A percentile compares a stretch with the other conserved stretches of the same genome.
These are phyloP conservation scores for Solanum chilense DNA, from an alignment of 257 asterid genomes.

Conservation along the genomic window DNA sequence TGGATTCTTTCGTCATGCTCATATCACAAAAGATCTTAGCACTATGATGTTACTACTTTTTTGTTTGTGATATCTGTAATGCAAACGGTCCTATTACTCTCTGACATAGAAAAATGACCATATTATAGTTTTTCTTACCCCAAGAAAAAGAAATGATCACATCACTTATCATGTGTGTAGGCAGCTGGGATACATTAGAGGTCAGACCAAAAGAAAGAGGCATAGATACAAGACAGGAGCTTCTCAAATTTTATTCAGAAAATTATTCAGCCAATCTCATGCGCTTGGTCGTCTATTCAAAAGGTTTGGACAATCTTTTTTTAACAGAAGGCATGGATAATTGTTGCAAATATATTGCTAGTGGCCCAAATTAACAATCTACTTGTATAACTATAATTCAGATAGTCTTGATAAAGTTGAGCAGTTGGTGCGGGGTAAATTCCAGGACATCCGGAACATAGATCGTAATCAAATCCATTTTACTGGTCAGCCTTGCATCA, in stretches of 20 bases:
- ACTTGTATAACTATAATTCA: slow-evolving; percentile 20
- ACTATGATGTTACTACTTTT: not conserved
- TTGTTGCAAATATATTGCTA: slow-evolving; percentile 10
- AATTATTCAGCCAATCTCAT: slow-evolving; percentile 91
- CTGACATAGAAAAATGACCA: not conserved
- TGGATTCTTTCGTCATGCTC: not conserved
- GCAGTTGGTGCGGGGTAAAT: slow-evolving; percentile 62
- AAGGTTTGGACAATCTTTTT: slow-evolving; percentile 39
- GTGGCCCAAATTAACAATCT: not conserved
- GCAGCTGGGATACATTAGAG: slow-evolving; percentile 95
- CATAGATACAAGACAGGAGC: slow-evolving; percentile 78
- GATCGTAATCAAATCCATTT: slow-evolving; percentile 44
- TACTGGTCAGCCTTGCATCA: slow-evolving; percentile 79
- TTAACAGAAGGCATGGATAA: slow-evolving; percentile 34
- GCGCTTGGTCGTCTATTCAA: slow-evolving; percentile 86
- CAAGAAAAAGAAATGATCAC: not conserved
- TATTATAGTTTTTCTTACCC: not conserved
- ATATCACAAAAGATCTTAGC: not conserved
- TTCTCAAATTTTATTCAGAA: slow-evolving; percentile 63
- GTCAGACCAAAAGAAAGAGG: slow-evolving; percentile 79
- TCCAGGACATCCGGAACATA: slow-evolving; percentile 68
- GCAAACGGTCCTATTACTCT: not conserved
- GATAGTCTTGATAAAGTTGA: slow-evolving; percentile 75
- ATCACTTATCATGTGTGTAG: slow-evolving; percentile 19
- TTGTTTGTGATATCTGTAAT: not conserved